These are phyloP conservation scores for Alternaria solani DNA, from an alignment of 2,329 filamentous ascomycete genomes.

Conservation along the genomic window DNA sequence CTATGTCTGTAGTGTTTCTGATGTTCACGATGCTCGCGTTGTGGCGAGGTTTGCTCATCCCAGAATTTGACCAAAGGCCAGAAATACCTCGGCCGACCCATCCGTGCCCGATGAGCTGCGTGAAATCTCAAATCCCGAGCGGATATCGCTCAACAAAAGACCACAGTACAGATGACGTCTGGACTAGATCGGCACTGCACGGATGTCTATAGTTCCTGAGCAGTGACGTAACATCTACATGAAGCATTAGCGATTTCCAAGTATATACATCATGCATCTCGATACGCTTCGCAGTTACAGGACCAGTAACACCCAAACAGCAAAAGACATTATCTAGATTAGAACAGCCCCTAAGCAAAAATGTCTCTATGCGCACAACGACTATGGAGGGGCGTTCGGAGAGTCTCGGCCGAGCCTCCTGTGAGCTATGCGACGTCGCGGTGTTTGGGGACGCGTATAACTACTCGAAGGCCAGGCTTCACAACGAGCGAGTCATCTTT, in stretches of 20 bases:
- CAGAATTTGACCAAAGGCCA: background rate
- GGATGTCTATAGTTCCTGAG: background rate
- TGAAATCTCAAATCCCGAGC: too few relatives aligned
- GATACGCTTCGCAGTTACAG: background rate
- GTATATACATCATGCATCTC: background rate
- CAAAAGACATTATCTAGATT: background rate
- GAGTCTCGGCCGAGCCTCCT: background rate
- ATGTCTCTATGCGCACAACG: slow-evolving; percentile 8
- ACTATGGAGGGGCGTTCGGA: slow-evolving; percentile 3
- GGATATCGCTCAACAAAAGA: background rate
- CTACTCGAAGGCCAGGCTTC: too few relatives aligned
- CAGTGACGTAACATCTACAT: background rate
- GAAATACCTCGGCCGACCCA: background rate
- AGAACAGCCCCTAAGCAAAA: background rate
- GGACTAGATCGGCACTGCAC: background rate
- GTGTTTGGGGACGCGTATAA: background rate
- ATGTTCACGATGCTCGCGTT: background rate
- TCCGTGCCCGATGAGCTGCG: background rate
- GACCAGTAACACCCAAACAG: background rate
- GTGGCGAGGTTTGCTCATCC: background rate
- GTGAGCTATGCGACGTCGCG: background rate
- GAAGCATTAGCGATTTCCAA: background rate
- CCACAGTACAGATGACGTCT: slow-evolving; percentile 5
- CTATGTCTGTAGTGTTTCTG: too few relatives aligned
- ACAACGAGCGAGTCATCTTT: background rate